Conservation (phyloP, 129 eudicot genomes). For the Saussurea involucrata region DNA sequence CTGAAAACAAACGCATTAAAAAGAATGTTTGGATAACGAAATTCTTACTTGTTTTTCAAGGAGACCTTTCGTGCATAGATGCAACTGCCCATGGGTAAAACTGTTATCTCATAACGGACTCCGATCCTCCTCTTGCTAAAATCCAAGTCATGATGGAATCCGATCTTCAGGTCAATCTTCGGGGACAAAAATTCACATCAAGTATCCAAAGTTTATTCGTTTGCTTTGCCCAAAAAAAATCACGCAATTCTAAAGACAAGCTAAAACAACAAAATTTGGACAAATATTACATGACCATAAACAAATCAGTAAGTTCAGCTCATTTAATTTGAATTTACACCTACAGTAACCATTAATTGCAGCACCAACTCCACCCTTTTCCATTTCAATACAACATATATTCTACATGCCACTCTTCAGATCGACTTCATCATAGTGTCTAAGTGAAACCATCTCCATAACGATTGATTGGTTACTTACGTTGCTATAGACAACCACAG, state of each 20-base stretch:
- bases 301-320: neutral
- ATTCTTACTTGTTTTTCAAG: slow-evolving; percentile 17
- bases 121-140: neutral
- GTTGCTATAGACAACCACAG: too few species aligned
- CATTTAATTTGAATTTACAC: neutral
- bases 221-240: neutral
- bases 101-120: neutral
- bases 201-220: neutral
- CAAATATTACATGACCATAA: neutral
- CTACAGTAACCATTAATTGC: neutral
- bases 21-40: neutral
- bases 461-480: too few species aligned
- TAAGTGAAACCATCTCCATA: too few species aligned
- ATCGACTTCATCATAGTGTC: neutral
- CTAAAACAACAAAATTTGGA: neutral
- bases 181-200: neutral
- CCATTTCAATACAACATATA: neutral
- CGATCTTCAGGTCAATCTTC: neutral
- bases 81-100: neutral
- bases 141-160: too few species aligned
- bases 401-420: neutral
- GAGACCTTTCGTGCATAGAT: neutral
- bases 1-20: neutral
- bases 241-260: neutral
- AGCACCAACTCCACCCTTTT: slow-evolving; percentile 4